Percentiles rank a stretch among this genome's conserved stretches.
phyloP scores from a whole-genome alignment of 495 filamentous ascomycete species.

The Podospora bellae-mahoneyi region DNA sequence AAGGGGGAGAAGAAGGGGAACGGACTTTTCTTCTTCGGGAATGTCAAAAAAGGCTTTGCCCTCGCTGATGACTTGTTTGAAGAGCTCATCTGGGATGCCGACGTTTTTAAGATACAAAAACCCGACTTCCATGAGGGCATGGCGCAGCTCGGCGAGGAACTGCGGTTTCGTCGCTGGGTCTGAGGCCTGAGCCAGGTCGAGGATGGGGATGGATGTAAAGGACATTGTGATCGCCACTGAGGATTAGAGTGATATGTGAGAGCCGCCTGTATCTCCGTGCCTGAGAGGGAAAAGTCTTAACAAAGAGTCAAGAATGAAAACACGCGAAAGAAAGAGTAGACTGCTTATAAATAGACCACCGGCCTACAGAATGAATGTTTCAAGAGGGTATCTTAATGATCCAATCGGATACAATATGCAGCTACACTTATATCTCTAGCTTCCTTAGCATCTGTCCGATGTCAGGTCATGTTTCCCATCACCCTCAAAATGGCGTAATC shows the following conservation, averaged over 20 bases:
- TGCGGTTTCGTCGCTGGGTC: conserved; percentile 64
- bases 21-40: conserved; percentile 70
- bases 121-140: conserved; percentile 84
- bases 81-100: conserved; percentile 65
- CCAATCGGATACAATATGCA: not conserved
- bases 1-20: not conserved
- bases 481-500: conserved; percentile 32
- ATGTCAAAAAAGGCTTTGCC: conserved; percentile 77
- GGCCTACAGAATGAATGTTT: conserved; percentile 2
- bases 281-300: not conserved
- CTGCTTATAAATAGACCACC: not conserved
- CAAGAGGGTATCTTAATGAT: conserved; percentile 10
- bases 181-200: conserved; percentile 67
- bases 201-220: conserved; percentile 76
- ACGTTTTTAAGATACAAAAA: conserved; percentile 90
- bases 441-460: not conserved
- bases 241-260: not conserved
- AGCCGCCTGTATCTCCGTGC: not conserved
- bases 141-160: conserved; percentile 69
- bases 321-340: not conserved
- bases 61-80: conserved; percentile 64
- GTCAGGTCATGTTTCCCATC: conserved; percentile 15
- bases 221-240: conserved; percentile 38
- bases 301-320: not conserved
- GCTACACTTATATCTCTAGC: conserved; percentile 1